These are phyloP conservation scores for Astrothelium subdiscretum DNA, from an alignment of 495 filamentous ascomycete species.

Conservation along the genomic window DNA sequence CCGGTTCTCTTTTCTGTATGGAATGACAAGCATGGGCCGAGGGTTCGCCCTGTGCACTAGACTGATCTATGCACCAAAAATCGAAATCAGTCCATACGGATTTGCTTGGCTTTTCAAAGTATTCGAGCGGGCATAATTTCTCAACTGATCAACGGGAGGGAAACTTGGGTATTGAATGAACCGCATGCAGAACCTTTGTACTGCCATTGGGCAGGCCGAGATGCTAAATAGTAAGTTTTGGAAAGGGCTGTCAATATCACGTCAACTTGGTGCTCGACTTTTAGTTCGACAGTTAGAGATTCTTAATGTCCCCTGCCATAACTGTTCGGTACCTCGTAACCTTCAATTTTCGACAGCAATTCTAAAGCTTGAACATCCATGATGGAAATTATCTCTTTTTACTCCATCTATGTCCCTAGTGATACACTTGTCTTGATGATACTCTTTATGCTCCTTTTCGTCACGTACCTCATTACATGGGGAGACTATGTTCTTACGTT, in stretches of 20 bases:
- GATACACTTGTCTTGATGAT: neutral
- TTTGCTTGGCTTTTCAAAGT: neutral
- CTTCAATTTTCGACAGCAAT: too few relatives aligned
- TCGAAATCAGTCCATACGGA: neutral
- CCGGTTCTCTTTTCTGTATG: too few relatives aligned
- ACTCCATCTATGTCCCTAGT: neutral
- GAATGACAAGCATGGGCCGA: neutral
- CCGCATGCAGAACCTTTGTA: neutral
- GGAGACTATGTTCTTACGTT: neutral
- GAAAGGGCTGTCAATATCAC: neutral
- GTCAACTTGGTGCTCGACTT: neutral
- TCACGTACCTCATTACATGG: neutral
- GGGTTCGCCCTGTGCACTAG: neutral
- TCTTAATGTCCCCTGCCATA: neutral
- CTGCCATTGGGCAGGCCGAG: neutral
- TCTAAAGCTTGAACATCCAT: neutral
- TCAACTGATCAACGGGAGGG: neutral
- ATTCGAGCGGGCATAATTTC: neutral
- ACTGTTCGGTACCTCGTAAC: neutral
- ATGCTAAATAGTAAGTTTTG: neutral
- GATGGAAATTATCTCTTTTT: neutral
- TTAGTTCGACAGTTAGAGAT: neutral
- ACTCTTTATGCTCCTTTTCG: neutral
- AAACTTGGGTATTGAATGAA: neutral
- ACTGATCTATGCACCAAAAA: neutral